Evolutionary conservation across 768 basidiomycete species (phyloP).

Genomic region (Podaxis sp.): DNA sequence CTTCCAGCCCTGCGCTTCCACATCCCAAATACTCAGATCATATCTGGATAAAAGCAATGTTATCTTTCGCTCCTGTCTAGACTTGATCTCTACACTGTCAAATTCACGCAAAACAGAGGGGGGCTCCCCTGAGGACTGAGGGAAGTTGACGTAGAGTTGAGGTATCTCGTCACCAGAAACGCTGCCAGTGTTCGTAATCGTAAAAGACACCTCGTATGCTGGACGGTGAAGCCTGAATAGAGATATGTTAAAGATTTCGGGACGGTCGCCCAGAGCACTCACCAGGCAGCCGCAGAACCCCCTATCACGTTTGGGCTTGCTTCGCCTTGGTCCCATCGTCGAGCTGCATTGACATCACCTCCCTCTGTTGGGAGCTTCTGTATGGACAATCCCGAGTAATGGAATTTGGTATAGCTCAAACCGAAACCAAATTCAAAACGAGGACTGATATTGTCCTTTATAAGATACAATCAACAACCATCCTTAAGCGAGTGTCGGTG

Average conservation of each 20-base stretch:
- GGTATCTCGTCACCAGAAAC: constrained; percentile 63
- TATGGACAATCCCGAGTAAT: constrained; percentile 61
- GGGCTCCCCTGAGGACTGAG: constrained; percentile 61
- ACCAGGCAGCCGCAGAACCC: constrained; percentile 64
- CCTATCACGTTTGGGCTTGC: constrained; percentile 56
- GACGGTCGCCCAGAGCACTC: constrained; percentile 4
- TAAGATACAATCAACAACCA: constrained; percentile 49
- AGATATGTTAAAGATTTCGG: background rate
- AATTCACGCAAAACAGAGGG: constrained; percentile 74
- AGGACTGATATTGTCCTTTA: constrained; percentile 66
- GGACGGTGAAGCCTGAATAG: constrained; percentile 61
- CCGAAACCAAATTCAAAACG: constrained; percentile 92
- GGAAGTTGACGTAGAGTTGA: constrained; percentile 78
- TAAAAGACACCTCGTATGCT: constrained; percentile 60
- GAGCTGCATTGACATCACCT: constrained; percentile 36
- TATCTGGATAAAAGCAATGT: constrained; percentile 64
- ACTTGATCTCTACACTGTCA: constrained; percentile 48
- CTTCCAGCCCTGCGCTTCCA: constrained; percentile 69
- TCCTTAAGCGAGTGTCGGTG: too few relatives aligned
- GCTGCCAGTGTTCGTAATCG: constrained; percentile 63
- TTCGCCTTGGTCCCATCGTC: constrained; percentile 59
- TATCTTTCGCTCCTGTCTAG: constrained; percentile 46
- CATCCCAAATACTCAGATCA: constrained; percentile 78
- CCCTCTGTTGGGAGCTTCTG: constrained; percentile 36
- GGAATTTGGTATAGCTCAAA: constrained; percentile 80